Percentiles rank a stretch among this genome's conserved stretches.
Evolutionary conservation across 2,329 filamentous ascomycete species (phyloP).

Genomic region (Chaetomium olivaceum): DNA sequence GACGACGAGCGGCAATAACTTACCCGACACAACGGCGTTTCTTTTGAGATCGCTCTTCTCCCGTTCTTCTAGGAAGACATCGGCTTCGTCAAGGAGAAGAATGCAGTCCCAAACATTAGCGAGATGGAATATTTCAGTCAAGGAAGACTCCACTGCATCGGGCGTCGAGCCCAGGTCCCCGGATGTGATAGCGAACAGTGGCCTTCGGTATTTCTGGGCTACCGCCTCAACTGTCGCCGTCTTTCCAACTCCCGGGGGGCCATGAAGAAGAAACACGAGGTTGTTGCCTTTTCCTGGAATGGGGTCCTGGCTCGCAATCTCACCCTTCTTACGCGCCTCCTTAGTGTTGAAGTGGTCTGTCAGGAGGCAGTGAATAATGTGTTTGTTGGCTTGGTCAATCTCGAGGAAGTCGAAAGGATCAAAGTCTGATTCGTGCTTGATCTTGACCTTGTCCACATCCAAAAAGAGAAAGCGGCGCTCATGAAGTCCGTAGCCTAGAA

Average conservation of each 20-base stretch:
- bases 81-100: constrained; percentile 34
- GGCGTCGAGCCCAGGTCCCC: constrained; percentile 22
- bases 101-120: constrained; percentile 26
- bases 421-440: neutral
- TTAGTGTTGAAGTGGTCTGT: constrained; percentile 20
- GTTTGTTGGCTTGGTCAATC: neutral
- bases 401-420: constrained; percentile 6
- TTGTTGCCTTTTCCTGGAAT: constrained; percentile 35
- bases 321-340: neutral
- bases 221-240: constrained; percentile 30
- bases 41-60: constrained; percentile 23
- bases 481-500: neutral
- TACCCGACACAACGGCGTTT: constrained; percentile 32
- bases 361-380: constrained; percentile 5
- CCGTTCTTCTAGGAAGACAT: constrained; percentile 34
- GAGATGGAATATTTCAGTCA: constrained; percentile 20
- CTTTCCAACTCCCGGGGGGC: constrained; percentile 33
- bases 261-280: constrained; percentile 29
- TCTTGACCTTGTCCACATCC: neutral
- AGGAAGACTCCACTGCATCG: constrained; percentile 25
- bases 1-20: neutral
- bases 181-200: constrained; percentile 28
- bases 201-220: constrained; percentile 29
- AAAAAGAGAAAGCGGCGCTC: constrained; percentile 1
- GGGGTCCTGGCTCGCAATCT: constrained; percentile 7